Conservation (phyloP, 164 flowering plant species). For the Stephania japonica region DNA sequence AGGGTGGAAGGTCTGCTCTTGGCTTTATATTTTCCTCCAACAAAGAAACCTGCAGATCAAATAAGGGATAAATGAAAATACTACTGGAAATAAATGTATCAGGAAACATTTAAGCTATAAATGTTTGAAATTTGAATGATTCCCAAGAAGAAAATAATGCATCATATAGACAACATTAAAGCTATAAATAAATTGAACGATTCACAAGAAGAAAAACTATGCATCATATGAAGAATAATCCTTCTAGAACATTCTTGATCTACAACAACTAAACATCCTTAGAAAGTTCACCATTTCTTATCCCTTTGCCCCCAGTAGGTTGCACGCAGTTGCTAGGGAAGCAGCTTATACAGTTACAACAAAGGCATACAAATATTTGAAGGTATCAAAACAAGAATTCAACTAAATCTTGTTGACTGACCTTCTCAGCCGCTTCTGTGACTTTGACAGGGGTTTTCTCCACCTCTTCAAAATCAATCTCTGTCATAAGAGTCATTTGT, state of each 20-base stretch:
- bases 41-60: constrained; percentile 58
- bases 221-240: neutral
- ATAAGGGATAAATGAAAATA: constrained; percentile 5
- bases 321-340: neutral
- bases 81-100: neutral
- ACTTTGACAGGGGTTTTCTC: constrained; percentile 43
- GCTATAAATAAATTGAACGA: neutral
- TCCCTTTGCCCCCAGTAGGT: neutral
- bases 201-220: too few relatives aligned
- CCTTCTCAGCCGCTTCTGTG: constrained; percentile 85
- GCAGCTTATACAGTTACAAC: neutral
- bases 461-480: constrained; percentile 40
- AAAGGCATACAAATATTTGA: neutral
- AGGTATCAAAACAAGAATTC: neutral
- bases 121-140: neutral
- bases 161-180: neutral
- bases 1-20: constrained; percentile 69
- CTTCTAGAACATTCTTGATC: neutral
- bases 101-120: constrained; percentile 2
- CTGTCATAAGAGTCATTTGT: constrained; percentile 62
- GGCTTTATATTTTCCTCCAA: constrained; percentile 82
- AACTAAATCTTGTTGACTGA: constrained; percentile 14
- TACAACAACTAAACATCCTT: neutral
- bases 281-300: neutral
- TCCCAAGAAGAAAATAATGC: neutral